phyloP scores from a whole-genome alignment of 78 protist species.

The Speleostelium caveatum region DNA sequence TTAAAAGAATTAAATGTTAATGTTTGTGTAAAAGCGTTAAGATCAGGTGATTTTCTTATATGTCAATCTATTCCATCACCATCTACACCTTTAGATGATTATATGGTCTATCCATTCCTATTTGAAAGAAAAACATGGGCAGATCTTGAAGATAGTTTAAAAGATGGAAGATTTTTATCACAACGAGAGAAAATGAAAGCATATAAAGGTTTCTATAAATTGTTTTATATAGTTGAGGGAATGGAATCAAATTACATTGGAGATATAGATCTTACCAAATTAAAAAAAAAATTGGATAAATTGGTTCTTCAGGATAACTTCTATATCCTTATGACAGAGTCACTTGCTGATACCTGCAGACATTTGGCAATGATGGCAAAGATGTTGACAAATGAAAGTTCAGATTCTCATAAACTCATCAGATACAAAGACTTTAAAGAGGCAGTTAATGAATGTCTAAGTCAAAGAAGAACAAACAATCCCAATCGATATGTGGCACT shows the following conservation, averaged over 20 bases:
- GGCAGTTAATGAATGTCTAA: neutral
- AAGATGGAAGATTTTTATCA: neutral
- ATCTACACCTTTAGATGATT: neutral
- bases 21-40: neutral
- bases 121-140: conserved; percentile 64
- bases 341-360: conserved; percentile 17
- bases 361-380: conserved; percentile 36
- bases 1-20: neutral
- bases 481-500: neutral
- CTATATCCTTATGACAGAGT: conserved; percentile 10
- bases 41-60: conserved; percentile 30
- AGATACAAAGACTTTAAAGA: neutral
- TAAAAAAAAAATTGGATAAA: conserved; percentile 7
- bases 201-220: neutral
- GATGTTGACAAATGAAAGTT: neutral
- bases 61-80: neutral
- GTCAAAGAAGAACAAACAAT: too few species aligned
- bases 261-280: neutral
- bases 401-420: neutral
- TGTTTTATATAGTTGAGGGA: conserved; percentile 49
- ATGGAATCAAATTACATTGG: neutral
- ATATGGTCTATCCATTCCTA: conserved; percentile 23
- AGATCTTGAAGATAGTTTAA: neutral
- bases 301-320: neutral
- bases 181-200: conserved; percentile 38